Base-by-base conservation (phyloP, 2,329 filamentous ascomycete species). In the Akanthomyces dipterigenus region DNA sequence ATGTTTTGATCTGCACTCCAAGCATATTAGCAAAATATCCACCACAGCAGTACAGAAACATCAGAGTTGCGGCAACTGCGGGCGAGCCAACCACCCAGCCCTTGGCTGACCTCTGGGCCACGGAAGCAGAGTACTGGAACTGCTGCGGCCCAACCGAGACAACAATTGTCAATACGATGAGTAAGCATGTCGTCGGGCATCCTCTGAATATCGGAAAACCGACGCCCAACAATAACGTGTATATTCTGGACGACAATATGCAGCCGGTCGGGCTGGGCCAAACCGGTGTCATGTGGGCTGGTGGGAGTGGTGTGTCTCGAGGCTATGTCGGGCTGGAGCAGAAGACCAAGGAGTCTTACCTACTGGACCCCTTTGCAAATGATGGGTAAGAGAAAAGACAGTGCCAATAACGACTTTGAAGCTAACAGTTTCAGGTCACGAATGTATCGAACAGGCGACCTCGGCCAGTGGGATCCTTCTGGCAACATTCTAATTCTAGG, bases 401-500 rank as follows among this genome's bases (percentile, higher is more conserved):
- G n/a, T n/a, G 3, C 4, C 20, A 9, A 48, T 18, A 38, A 11
- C 31, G 12, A 16, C n/a, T 28, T 16, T 22, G 14, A 36, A 34
- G 28, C 57, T 60, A 20, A 60, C 61, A 53, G 48, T 42, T 16
- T 14, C 11, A 80, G 77, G 3, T 73, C 72, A 2, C 73, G 73
- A 65, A 85, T 86, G 79, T 86, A 83, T 71, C 82, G 83, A 66
- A 86, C 84, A 1, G 84, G 83, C 7, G 84, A 87, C 65, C 75
- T 86, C 24, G 82, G 80, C 20, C 74, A 76, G 14, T 86, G 83
- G 82, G 74, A 75, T 42, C 67, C 73, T 2, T 78, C 83, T 65
- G 83, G 84, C 12, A 77, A 75, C 28, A 73, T 87, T 42, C 76
- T 83, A 48, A 82, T 80, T 24, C 76, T 84, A 38, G 83, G 84